Conservation (phyloP, 2,329 filamentous ascomycete species). For the Trichoderma arundinaceum region DNA sequence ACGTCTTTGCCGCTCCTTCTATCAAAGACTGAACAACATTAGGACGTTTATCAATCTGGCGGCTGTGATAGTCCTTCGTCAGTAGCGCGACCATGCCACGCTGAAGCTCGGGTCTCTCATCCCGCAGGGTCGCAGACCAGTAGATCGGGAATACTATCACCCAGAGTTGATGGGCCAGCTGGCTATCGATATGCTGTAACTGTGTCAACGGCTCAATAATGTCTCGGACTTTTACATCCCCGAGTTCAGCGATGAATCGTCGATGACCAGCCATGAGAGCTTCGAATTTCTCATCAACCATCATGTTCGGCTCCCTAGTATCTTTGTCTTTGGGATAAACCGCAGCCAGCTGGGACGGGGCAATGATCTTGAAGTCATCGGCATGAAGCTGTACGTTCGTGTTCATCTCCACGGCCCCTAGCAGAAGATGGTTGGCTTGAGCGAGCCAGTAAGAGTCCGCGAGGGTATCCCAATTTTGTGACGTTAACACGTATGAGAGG, state of each 20-base stretch:
- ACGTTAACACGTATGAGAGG: constrained; percentile 84
- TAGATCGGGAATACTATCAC: constrained; percentile 87
- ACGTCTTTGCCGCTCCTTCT: constrained; percentile 82
- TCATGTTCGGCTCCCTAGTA: constrained; percentile 64
- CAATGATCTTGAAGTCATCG: constrained; percentile 82
- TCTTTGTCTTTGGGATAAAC: constrained; percentile 82
- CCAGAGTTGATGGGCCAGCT: constrained; percentile 89
- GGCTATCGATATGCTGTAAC: constrained; percentile 85
- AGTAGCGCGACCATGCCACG: constrained; percentile 88
- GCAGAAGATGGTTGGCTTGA: constrained; percentile 89
- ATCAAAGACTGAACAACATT: constrained; percentile 95
- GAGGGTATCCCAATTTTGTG: constrained; percentile 96
- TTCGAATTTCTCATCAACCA: constrained; percentile 84
- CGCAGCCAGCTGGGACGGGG: constrained; percentile 74
- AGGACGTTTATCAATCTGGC: constrained; percentile 91
- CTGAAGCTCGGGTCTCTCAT: constrained; percentile 89
- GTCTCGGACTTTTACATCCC: constrained; percentile 86
- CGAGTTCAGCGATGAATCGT: constrained; percentile 82
- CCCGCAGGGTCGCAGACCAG: constrained; percentile 86
- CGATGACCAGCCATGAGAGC: constrained; percentile 76
- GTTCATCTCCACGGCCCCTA: constrained; percentile 88
- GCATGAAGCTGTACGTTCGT: constrained; percentile 76
- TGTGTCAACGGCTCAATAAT: constrained; percentile 88
- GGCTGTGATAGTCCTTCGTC: constrained; percentile 93
- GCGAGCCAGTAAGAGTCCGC: constrained; percentile 96